These are phyloP conservation scores for Diplodia seriata DNA, from an alignment of 2,329 filamentous ascomycete species.

Conservation along the genomic window DNA sequence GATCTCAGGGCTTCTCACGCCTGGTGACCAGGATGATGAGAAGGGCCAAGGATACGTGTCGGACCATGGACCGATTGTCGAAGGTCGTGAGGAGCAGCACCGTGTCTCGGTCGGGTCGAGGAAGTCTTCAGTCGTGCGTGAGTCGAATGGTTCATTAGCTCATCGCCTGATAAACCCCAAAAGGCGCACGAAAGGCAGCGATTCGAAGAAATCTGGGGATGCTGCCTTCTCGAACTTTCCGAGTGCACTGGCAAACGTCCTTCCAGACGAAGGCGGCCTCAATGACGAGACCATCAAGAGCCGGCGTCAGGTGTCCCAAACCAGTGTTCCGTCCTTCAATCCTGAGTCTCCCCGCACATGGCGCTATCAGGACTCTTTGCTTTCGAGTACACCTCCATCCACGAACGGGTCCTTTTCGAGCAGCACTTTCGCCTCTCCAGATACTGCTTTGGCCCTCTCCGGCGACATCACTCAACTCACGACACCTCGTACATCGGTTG, in stretches of 20 bases:
- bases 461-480: conserved; percentile 21
- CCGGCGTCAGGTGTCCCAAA: conserved; percentile 17
- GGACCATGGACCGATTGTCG: conserved; percentile 37
- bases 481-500: conserved; percentile 27
- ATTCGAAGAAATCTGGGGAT: conserved; percentile 6
- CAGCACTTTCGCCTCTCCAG: conserved; percentile 29
- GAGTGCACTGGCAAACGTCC: neutral
- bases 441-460: conserved; percentile 23
- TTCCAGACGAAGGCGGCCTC: conserved; percentile 10
- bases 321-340: conserved; percentile 19
- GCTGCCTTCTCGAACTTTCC: conserved; percentile 6
- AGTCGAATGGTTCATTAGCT: conserved; percentile 17
- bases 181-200: conserved; percentile 19
- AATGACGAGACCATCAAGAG: conserved; percentile 21
- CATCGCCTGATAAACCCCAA: conserved; percentile 26
- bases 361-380: conserved; percentile 14
- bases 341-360: conserved; percentile 23
- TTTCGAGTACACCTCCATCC: conserved; percentile 25
- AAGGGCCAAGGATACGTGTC: conserved; percentile 44
- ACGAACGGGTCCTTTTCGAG: conserved; percentile 30
- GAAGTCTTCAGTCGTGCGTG: conserved; percentile 17
- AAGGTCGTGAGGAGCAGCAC: conserved; percentile 27
- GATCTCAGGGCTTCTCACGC: conserved; percentile 44
- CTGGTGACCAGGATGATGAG: conserved; percentile 43
- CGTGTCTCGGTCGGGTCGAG: conserved; percentile 24